These are phyloP conservation scores for Amanita subjunquillea DNA, from an alignment of 768 basidiomycete genomes.

Conservation along the genomic window DNA sequence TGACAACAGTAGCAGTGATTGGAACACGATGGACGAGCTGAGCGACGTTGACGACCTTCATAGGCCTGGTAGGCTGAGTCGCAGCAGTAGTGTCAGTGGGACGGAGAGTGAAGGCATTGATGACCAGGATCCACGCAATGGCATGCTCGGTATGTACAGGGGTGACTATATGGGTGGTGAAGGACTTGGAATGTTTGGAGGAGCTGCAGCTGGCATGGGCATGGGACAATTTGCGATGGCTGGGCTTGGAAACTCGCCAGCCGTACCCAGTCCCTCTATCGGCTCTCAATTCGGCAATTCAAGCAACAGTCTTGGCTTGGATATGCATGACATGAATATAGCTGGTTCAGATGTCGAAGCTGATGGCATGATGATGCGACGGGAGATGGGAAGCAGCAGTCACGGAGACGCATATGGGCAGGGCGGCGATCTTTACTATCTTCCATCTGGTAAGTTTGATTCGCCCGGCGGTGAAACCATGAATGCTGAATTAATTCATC, in stretches of 20 bases:
- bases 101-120: constrained; percentile 5
- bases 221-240: constrained; percentile 3
- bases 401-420: constrained; percentile 2
- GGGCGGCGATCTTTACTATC: constrained; percentile 8
- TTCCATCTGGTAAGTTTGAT: constrained; percentile 4
- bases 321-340: constrained; percentile 17
- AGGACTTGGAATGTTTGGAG: constrained; percentile 11
- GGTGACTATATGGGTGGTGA: constrained; percentile 35
- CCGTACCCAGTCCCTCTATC: background rate
- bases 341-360: constrained; percentile 45
- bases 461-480: constrained; percentile 11
- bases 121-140: constrained; percentile 7
- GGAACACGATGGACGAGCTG: constrained; percentile 2
- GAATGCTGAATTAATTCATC: constrained; percentile 12
- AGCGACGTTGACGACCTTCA: constrained; percentile 5
- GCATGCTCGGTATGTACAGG: constrained; percentile 41
- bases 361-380: constrained; percentile 35
- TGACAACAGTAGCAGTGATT: constrained; percentile 4
- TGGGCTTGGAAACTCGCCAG: background rate
- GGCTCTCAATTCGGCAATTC: constrained; percentile 2
- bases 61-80: background rate
- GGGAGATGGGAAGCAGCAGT: background rate
- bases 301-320: background rate
- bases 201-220: constrained; percentile 5
- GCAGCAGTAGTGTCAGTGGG: constrained; percentile 7